These are phyloP conservation scores for Zymoseptoria ardabiliae DNA, from an alignment of 2,329 filamentous ascomycete genomes.

Conservation along the genomic window DNA sequence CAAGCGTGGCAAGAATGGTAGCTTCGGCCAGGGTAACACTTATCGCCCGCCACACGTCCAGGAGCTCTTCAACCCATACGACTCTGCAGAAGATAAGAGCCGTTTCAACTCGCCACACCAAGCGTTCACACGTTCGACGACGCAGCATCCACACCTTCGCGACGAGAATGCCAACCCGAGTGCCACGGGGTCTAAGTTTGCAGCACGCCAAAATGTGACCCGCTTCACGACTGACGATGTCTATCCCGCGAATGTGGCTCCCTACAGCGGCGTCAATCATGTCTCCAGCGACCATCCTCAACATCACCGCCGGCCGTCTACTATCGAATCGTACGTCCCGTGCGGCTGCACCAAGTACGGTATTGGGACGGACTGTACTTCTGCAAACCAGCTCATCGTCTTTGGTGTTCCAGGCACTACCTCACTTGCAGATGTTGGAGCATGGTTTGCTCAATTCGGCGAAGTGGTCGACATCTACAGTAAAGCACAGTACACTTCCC, in stretches of 20 bases:
- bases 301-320: not conserved
- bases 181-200: not conserved
- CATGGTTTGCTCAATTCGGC: constrained; percentile 11
- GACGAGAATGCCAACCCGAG: not conserved
- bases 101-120: not conserved
- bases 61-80: not conserved
- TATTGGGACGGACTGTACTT: constrained; percentile 13
- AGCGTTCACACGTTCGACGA: not conserved
- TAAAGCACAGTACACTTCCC: not conserved
- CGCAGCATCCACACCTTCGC: not conserved
- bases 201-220: not conserved
- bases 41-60: not conserved
- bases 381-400: constrained; percentile 13
- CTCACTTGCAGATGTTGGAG: not conserved
- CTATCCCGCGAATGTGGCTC: not conserved
- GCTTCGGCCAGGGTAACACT: not conserved
- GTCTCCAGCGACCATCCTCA: not conserved
- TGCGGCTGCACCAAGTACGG: constrained; percentile 6
- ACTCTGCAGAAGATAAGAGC: not conserved
- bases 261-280: not conserved
- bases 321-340: not conserved
- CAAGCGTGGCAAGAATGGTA: not conserved
- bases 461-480: not conserved
- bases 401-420: constrained; percentile 7
- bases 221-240: not conserved